These are phyloP conservation scores for Diaporthe ilicicola DNA, from an alignment of 2,329 filamentous ascomycete species.

Conservation along the genomic window DNA sequence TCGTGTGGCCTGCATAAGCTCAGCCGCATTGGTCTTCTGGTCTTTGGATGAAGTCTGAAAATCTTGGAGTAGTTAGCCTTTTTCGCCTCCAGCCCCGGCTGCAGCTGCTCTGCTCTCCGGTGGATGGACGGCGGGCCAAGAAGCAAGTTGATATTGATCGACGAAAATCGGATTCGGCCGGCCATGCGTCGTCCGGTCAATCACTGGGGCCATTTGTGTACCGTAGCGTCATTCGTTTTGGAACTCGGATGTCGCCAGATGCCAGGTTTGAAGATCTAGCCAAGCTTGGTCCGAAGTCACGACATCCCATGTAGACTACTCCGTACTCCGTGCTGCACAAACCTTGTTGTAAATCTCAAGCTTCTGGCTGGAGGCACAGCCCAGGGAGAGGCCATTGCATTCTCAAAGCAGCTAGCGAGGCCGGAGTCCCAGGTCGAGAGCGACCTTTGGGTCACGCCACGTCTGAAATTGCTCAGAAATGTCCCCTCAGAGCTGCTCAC, in stretches of 20 bases:
- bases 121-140: neutral
- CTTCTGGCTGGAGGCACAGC: neutral
- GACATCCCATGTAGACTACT: constrained; percentile 4
- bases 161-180: neutral
- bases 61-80: neutral
- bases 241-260: constrained; percentile 24
- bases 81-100: constrained; percentile 6
- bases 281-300: constrained; percentile 14
- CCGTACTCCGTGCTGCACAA: neutral
- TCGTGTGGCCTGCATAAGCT: constrained; percentile 14
- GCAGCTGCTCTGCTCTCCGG: neutral
- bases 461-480: neutral
- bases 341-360: neutral
- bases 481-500: neutral
- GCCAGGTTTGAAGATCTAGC: constrained; percentile 21
- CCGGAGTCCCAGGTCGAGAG: neutral
- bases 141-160: neutral
- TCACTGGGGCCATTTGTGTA: constrained; percentile 13
- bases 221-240: constrained; percentile 13
- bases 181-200: constrained; percentile 18
- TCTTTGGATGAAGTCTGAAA: neutral
- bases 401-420: neutral
- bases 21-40: constrained; percentile 16
- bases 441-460: no score
- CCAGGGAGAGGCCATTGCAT: neutral